Base-by-base conservation (phyloP, 495 filamentous ascomycete genomes). In the Corynascus novoguineensis region DNA sequence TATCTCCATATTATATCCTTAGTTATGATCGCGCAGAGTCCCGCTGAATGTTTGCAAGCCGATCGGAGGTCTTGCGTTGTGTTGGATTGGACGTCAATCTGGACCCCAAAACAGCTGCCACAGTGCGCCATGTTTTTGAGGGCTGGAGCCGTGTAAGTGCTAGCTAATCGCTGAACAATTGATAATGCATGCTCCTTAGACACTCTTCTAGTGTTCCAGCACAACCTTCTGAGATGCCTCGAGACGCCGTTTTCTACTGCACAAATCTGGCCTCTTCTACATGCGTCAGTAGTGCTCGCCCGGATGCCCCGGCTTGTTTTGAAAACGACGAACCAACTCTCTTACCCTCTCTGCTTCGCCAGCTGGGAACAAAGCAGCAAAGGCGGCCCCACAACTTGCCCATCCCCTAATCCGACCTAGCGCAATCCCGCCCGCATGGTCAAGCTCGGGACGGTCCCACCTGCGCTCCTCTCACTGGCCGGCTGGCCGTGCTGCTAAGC, bases 371-470 rank as follows among this genome's bases (percentile, higher is more conserved):
- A 35, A 35, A 35, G 34, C 34, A 14, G 34, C 34, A 35, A n/a
- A 35, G 34, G 15, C 34, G 15, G 19, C 40, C 2, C 7, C 40
- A 7, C 40, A 44, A 44, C 40, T 7, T 21, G 17, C 38, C 17
- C 37, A 46, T 35, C 27, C 8, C 48, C 47, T 29, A 37, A 25
- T n/a, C 15, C 10, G 17, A 15, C 15, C 38, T 51, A 61, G 54
- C 50, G 49, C 54, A 22, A 58, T 61, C 59, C 59, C 54, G 53
- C 41, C 59, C 50, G 54, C 59, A 61, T 61, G 59, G 59, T 51
- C 45, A 50, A 40, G 59, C 45, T 31, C 48, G 11, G 35, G 50
- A 28, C 24, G 22, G 44, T 35, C 45, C 51, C 50, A 50, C 25
- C 21, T 7, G 17, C 25, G 19, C 34, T 5, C 14, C 4, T 27